Evolutionary conservation across 495 filamentous ascomycete genomes (phyloP).

Genomic region (Xylaria palmicola): DNA sequence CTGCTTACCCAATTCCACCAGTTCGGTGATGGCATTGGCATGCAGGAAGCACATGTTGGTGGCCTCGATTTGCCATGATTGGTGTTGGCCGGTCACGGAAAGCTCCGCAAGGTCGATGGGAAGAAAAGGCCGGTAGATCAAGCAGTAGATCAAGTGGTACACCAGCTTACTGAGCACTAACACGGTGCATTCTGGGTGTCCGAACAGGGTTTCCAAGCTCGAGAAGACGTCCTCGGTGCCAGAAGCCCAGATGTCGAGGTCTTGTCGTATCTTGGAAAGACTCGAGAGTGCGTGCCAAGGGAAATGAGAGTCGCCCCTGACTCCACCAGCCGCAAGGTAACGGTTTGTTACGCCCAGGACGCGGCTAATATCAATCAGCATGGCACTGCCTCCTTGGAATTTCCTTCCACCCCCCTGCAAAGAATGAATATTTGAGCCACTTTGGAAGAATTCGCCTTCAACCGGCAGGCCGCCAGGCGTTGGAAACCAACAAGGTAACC

Average conservation of each 20-base stretch:
- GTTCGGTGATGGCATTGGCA: slow-evolving; percentile 80
- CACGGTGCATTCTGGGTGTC: slow-evolving; percentile 71
- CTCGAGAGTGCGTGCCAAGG: slow-evolving; percentile 85
- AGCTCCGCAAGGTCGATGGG: slow-evolving; percentile 80
- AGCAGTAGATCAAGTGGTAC: slow-evolving; percentile 80
- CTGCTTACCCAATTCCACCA: slow-evolving; percentile 72
- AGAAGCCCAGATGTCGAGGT: slow-evolving; percentile 80
- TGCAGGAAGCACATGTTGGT: slow-evolving; percentile 85
- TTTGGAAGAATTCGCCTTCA: slow-evolving; percentile 75
- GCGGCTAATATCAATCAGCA: slow-evolving; percentile 79
- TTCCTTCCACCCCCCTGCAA: slow-evolving; percentile 63
- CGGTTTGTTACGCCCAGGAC: slow-evolving; percentile 80
- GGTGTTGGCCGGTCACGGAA: slow-evolving; percentile 74
- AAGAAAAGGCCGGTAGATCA: slow-evolving; percentile 82
- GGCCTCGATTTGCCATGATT: slow-evolving; percentile 87
- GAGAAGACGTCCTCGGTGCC: slow-evolving; percentile 78
- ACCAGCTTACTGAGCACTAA: slow-evolving; percentile 79
- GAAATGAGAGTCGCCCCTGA: slow-evolving; percentile 85
- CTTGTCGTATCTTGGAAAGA: slow-evolving; percentile 80
- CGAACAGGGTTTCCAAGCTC: slow-evolving; percentile 69
- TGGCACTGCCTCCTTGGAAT: slow-evolving; percentile 64
- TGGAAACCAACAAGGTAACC: slow-evolving; percentile 67
- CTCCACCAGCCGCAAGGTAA: slow-evolving; percentile 79
- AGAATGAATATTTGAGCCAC: slow-evolving; percentile 68
- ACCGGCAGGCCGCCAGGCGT: slow-evolving; percentile 54